Conservation (phyloP, 805 yeast genomes). For the Saitoella complicata region DNA sequence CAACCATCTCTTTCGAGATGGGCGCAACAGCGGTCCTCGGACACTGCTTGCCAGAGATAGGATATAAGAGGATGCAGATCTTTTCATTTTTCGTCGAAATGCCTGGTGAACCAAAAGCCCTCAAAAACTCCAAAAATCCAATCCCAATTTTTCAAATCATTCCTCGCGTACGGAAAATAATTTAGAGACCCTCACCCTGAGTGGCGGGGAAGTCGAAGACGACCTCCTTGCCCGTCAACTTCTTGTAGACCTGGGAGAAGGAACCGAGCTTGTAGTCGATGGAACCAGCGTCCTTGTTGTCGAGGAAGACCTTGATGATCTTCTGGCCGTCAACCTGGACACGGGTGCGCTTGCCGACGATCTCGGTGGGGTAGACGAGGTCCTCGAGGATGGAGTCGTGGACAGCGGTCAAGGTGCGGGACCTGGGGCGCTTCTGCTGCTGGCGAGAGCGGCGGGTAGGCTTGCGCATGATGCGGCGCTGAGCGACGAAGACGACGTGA, state of each 20-base stretch:
- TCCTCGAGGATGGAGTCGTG: constrained; percentile 98
- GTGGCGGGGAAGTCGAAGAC: constrained; percentile 74
- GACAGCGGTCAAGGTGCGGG: constrained; percentile 97
- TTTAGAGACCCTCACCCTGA: constrained; percentile 24
- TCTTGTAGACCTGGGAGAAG: constrained; percentile 95
- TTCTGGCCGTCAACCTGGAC: constrained; percentile 98
- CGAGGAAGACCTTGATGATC: constrained; percentile 92
- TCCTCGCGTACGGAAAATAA: background rate
- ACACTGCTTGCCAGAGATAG: too few relatives aligned
- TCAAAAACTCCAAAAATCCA: too few relatives aligned
- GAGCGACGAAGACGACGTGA: constrained; percentile 98
- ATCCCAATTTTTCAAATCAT: background rate
- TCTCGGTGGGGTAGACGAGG: constrained; percentile 98
- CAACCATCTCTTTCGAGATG: too few relatives aligned
- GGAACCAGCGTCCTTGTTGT: constrained; percentile 91
- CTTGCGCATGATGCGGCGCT: constrained; percentile 98
- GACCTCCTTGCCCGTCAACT: constrained; percentile 99
- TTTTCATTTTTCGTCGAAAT: too few relatives aligned
- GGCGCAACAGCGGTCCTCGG: too few relatives aligned
- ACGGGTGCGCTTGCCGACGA: constrained; percentile 97
- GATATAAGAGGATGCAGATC: too few relatives aligned
- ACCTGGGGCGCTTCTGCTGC: constrained; percentile 98
- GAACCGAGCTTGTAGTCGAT: constrained; percentile 98
- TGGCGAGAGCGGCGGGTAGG: constrained; percentile 91
- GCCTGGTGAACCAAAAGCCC: too few relatives aligned